Conservation (phyloP, 352 stramenopile genomes). For the Pythium sukuiense region DNA sequence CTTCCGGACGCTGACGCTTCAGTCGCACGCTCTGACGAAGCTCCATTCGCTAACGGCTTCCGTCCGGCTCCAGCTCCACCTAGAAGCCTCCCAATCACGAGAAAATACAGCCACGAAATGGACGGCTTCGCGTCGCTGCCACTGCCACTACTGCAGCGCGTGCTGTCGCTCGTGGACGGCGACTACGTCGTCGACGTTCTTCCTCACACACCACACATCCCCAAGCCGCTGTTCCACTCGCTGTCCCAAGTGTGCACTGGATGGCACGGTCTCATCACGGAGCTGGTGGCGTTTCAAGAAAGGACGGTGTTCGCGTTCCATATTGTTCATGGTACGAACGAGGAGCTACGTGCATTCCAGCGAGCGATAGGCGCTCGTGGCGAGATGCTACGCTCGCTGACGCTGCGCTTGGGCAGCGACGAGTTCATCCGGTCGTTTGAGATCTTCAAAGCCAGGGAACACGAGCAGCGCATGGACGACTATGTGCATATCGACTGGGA, state of each 20-base stretch:
- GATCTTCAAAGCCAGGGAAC: constrained; percentile 24
- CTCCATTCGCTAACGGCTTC: neutral
- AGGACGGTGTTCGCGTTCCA: constrained; percentile 8
- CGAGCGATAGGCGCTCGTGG: neutral
- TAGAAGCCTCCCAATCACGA: neutral
- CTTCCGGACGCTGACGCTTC: neutral
- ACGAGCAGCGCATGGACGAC: constrained; percentile 22
- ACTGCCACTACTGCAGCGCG: constrained; percentile 23
- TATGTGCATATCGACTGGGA: constrained; percentile 27
- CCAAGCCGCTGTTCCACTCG: constrained; percentile 14
- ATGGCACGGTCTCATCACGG: constrained; percentile 12
- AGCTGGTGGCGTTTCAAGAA: constrained; percentile 9
- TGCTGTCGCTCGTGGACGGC: constrained; percentile 22
- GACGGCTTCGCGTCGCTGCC: constrained; percentile 20
- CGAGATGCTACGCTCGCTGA: constrained; percentile 12
- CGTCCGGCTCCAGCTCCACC: neutral
- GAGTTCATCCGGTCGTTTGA: constrained; percentile 27
- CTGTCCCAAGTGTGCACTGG: constrained; percentile 12
- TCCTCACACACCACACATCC: constrained; percentile 10
- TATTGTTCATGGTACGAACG: constrained; percentile 1
- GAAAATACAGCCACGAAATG: neutral
- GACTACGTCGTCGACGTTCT: constrained; percentile 23
- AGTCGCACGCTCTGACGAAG: neutral
- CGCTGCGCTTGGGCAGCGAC: constrained; percentile 17
- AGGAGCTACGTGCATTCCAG: constrained; percentile 8